Conservation (phyloP, 2,329 filamentous ascomycete species). For the Apiospora pterosperma region DNA sequence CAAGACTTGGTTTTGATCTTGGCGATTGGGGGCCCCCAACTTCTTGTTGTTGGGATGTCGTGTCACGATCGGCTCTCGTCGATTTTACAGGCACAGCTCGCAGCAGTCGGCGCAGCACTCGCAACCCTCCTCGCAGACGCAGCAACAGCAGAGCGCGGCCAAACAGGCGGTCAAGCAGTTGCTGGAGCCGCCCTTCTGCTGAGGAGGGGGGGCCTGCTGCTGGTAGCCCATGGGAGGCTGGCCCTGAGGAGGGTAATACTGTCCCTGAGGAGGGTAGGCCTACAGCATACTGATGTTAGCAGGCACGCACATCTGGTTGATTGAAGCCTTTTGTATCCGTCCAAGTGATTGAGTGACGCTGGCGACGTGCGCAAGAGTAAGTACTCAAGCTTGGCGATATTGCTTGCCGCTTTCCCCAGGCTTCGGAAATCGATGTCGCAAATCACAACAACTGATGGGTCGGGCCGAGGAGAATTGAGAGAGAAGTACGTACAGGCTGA, state of each 20-base stretch:
- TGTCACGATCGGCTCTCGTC: neutral
- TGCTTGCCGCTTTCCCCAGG: neutral
- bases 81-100: conserved; percentile 9
- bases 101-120: conserved; percentile 26
- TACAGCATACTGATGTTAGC: conserved; percentile 13
- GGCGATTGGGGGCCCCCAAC: too few relatives aligned
- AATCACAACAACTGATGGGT: neutral
- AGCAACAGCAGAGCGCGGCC: conserved; percentile 48
- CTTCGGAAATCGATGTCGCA: neutral
- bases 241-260: conserved; percentile 36
- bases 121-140: conserved; percentile 47
- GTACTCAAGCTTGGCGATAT: neutral
- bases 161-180: conserved; percentile 44
- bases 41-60: neutral
- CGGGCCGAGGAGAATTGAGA: neutral
- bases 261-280: conserved; percentile 37
- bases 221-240: conserved; percentile 44
- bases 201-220: conserved; percentile 36
- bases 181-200: conserved; percentile 27
- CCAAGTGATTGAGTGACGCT: neutral
- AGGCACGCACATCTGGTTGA: conserved; percentile 1
- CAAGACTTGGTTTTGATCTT: conserved; percentile 1
- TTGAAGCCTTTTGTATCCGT: neutral
- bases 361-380: neutral
- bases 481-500: conserved; percentile 34